Percentiles rank a stretch among this genome's conserved stretches.
These are phyloP conservation scores for Aspergillus sojae DNA, from an alignment of 2,329 filamentous ascomycete genomes.

Conservation along the genomic window DNA sequence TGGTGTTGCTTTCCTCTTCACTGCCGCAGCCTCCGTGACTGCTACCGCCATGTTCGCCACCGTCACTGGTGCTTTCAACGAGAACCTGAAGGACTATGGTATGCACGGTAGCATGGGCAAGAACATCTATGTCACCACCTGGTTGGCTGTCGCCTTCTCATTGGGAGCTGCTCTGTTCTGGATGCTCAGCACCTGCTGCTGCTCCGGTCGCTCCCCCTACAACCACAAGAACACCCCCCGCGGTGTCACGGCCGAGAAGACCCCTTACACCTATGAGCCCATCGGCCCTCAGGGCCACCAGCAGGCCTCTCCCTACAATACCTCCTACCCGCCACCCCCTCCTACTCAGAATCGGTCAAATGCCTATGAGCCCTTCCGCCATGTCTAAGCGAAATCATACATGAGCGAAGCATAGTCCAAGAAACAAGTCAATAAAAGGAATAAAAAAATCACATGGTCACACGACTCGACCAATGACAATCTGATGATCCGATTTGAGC, in stretches of 20 bases:
- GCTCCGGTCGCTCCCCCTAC: conserved; percentile 65
- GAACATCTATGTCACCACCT: conserved; percentile 71
- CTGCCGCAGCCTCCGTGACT: conserved; percentile 68
- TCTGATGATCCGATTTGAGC: not conserved
- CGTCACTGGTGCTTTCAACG: conserved; percentile 69
- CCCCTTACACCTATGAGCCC: conserved; percentile 63
- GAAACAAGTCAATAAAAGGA: not conserved
- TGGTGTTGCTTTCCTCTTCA: conserved; percentile 58
- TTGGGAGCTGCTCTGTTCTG: conserved; percentile 82
- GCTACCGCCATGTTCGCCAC: conserved; percentile 73
- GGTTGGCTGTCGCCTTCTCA: conserved; percentile 79
- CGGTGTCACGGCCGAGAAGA: conserved; percentile 59
- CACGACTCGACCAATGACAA: not conserved
- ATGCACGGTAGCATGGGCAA: conserved; percentile 69
- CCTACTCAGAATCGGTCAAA: conserved; percentile 24
- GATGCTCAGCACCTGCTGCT: conserved; percentile 91
- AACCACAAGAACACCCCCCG: conserved; percentile 45
- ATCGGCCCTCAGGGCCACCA: conserved; percentile 40
- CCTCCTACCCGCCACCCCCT: conserved; percentile 34
- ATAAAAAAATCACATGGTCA: not conserved
- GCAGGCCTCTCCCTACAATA: conserved; percentile 19
- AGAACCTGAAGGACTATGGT: conserved; percentile 69
- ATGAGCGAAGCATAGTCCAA: not conserved
- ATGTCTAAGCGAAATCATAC: conserved; percentile 29
- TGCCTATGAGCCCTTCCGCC: conserved; percentile 43